These are phyloP conservation scores for Botrytis fragariae DNA, from an alignment of 2,329 filamentous ascomycete genomes.

Conservation along the genomic window DNA sequence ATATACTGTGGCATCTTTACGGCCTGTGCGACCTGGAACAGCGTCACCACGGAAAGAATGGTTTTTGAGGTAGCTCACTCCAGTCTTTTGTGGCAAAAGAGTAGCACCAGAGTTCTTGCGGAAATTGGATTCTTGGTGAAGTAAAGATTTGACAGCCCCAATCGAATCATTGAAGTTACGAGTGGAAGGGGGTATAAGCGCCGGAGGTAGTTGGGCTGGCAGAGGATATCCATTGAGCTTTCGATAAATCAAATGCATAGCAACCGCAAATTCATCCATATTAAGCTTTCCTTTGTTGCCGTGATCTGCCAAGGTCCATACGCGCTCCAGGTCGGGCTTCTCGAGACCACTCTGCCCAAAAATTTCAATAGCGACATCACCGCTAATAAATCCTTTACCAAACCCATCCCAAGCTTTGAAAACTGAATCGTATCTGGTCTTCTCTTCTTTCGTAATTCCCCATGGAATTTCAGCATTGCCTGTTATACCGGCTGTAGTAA, in stretches of 20 bases:
- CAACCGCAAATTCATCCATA: constrained; percentile 95
- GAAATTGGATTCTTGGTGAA: constrained; percentile 84
- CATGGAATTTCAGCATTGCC: constrained; percentile 96
- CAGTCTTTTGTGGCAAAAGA: constrained; percentile 89
- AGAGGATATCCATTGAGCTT: constrained; percentile 95
- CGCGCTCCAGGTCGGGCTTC: constrained; percentile 82
- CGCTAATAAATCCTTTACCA: constrained; percentile 85
- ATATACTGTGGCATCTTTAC: constrained; percentile 95
- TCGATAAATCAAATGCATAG: constrained; percentile 98
- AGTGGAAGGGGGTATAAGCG: constrained; percentile 91
- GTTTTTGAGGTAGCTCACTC: constrained; percentile 96
- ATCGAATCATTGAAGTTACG: constrained; percentile 91
- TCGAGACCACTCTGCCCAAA: constrained; percentile 94
- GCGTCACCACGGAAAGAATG: constrained; percentile 79
- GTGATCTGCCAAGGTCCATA: constrained; percentile 93
- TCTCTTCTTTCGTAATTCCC: constrained; percentile 98
- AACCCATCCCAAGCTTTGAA: constrained; percentile 98
- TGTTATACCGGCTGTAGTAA: constrained; percentile 80
- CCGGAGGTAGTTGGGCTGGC: constrained; percentile 80
- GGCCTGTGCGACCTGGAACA: constrained; percentile 55
- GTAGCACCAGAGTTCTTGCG: constrained; percentile 87
- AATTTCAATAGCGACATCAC: constrained; percentile 92
- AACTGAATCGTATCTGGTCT: constrained; percentile 90
- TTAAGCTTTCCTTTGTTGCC: constrained; percentile 93
- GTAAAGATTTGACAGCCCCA: constrained; percentile 84